Percentiles rank a stretch among this genome's conserved stretches.
phyloP scores from a whole-genome alignment of 768 basidiomycete genomes.

The Terana coerulea region DNA sequence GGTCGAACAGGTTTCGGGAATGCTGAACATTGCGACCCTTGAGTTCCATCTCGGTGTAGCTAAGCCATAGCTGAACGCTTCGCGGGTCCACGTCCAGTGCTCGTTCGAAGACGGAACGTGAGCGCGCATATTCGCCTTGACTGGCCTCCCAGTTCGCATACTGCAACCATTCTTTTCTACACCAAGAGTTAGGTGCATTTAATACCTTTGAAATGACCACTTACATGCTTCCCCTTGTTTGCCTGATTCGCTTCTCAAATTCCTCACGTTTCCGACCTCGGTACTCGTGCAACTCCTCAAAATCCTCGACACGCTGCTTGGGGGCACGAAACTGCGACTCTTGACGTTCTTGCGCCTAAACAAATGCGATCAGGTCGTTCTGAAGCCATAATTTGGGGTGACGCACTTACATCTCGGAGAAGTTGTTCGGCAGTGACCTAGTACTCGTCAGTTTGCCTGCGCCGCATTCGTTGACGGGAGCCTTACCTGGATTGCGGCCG shows the following conservation, averaged over 20 bases:
- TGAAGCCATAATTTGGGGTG: not conserved
- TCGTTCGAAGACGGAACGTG: conserved; percentile 94
- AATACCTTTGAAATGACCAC: no score
- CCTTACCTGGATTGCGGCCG: conserved; percentile 85
- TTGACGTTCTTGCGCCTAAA: conserved; percentile 95
- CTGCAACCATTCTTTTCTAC: conserved; percentile 82
- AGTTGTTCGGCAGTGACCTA: conserved; percentile 99
- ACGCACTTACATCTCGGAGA: conserved; percentile 71
- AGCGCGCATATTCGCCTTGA: conserved; percentile 94
- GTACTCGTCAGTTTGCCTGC: conserved; percentile 7
- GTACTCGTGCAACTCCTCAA: conserved; percentile 88
- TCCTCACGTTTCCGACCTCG: conserved; percentile 89
- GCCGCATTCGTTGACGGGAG: not conserved
- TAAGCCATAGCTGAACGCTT: conserved; percentile 88
- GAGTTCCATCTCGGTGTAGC: conserved; percentile 96
- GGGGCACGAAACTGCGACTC: conserved; percentile 90
- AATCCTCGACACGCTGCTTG: conserved; percentile 93
- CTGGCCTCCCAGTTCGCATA: conserved; percentile 91
- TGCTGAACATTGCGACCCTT: conserved; percentile 98
- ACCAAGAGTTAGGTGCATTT: not conserved
- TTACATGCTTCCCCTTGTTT: conserved; percentile 78
- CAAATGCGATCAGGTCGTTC: conserved; percentile 1
- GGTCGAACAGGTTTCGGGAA: conserved; percentile 94
- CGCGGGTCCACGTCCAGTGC: conserved; percentile 94
- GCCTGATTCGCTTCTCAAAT: conserved; percentile 84